Evolutionary conservation across 169 alveolate species (phyloP), one percentile per base, ranked within the genome.

Genomic region (Babesia sp.): DNA sequence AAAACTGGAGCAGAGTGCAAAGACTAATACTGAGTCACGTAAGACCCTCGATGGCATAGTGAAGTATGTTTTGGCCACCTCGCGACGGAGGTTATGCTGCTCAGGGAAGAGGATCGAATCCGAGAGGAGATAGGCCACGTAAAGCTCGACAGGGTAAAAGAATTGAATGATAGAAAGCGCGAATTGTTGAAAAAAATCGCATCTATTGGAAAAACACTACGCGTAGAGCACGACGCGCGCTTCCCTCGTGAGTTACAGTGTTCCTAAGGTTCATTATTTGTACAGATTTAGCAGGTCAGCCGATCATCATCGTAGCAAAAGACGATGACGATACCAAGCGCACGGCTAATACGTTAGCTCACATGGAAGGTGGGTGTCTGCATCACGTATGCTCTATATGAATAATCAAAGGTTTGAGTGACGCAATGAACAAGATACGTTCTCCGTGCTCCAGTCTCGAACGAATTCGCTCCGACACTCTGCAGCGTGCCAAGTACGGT

Each of bases 401-500:
- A 36, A 18, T 2, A 22, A 9, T 18, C 11, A 16, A 45, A 81
- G 89, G 89, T 39, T 70, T 68, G 31, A 79, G 66, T 48, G 93
- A 87, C 71, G 46, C 83, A 26, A 56, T 87, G 55, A 48, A 59
- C 59, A 77, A 73, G 57, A 69, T 87, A 26, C 77, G 70, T 39
- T 87, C 93, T 18, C 89, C 89, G 16, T 81, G 89, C 76, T 44
- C 66, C 44, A 71, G 76, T 50, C 82, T 81, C 68, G 87, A 70
- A 66, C 50, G 46, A 9, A 37, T 79, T 20, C 61, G 83, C 26
- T 46, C 61, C 7, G 53, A 46, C 22, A 28, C 84, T 7, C 53
- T 29, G 22, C 55, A 60, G 11, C 29, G 59, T n/a, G 18, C 8
- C 1, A 64, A 51, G 80, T 59, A 48, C 9, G 61, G 4, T 3